Percentiles rank a stretch among this genome's conserved stretches.
phyloP scores from a whole-genome alignment of 2,329 filamentous ascomycete genomes.

The Calcarisporium arbuscula region DNA sequence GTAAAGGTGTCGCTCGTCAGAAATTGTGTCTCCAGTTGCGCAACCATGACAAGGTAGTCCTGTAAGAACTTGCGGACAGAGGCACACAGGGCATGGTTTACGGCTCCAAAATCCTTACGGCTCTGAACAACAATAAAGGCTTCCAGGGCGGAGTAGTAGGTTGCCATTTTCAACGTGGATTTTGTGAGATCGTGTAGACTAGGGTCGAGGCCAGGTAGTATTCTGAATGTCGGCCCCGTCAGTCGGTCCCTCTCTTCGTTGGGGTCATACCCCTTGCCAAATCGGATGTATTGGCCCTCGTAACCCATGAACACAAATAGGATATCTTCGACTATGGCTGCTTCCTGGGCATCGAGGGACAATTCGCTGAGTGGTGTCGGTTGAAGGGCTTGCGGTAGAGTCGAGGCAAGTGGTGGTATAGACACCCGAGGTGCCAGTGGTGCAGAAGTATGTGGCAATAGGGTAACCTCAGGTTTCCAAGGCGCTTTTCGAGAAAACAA shows the following conservation, averaged over 20 bases:
- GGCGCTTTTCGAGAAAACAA: conserved; percentile 36
- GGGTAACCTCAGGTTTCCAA: conserved; percentile 76
- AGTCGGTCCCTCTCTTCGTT: conserved; percentile 80
- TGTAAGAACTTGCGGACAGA: conserved; percentile 86
- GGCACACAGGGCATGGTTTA: conserved; percentile 95
- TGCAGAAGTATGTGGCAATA: conserved; percentile 60
- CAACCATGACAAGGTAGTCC: conserved; percentile 88
- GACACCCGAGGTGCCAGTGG: conserved; percentile 64
- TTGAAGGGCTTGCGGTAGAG: conserved; percentile 67
- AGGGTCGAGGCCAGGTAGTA: conserved; percentile 79
- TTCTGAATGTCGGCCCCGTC: conserved; percentile 72
- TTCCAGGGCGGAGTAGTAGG: conserved; percentile 85
- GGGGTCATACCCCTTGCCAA: conserved; percentile 75
- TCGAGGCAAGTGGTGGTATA: conserved; percentile 64
- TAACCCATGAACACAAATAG: conserved; percentile 97
- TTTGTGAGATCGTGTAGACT: conserved; percentile 81
- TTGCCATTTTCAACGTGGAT: conserved; percentile 90
- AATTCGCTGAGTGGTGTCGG: conserved; percentile 65
- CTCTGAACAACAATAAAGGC: conserved; percentile 93
- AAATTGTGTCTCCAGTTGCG: conserved; percentile 89
- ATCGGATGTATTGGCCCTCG: conserved; percentile 95
- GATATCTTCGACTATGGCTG: conserved; percentile 80
- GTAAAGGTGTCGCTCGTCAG: conserved; percentile 86
- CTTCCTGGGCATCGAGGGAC: conserved; percentile 76
- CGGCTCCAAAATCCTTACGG: conserved; percentile 83